These are phyloP conservation scores for Cladosporium sp. DNA, from an alignment of 2,329 filamentous ascomycete species.

Conservation along the genomic window DNA sequence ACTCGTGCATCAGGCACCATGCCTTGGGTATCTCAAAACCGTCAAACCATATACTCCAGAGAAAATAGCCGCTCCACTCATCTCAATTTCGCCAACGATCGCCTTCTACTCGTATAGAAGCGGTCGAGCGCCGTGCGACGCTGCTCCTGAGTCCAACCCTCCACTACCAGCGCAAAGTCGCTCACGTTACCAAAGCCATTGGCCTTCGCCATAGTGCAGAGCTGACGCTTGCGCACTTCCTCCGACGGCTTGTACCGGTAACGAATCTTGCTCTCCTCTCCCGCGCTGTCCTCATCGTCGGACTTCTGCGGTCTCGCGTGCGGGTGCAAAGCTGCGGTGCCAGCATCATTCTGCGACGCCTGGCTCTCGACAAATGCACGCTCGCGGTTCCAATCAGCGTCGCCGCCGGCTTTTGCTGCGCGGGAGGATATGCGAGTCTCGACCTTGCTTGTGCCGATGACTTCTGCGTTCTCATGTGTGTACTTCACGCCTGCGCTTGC, in stretches of 20 bases:
- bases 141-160: conserved; percentile 84
- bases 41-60: background rate
- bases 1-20: background rate
- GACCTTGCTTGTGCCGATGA: conserved; percentile 88
- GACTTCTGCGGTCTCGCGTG: conserved; percentile 31
- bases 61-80: background rate
- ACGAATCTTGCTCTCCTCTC: conserved; percentile 40
- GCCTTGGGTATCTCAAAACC: background rate
- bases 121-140: conserved; percentile 73
- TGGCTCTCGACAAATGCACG: conserved; percentile 52
- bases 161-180: conserved; percentile 87
- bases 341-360: conserved; percentile 37
- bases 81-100: background rate
- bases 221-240: conserved; percentile 75
- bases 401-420: conserved; percentile 64
- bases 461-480: conserved; percentile 93
- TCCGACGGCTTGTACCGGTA: conserved; percentile 72
- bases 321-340: conserved; percentile 17
- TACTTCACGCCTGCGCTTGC: conserved; percentile 88
- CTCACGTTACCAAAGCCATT: conserved; percentile 75
- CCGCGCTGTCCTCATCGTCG: conserved; percentile 24
- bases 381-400: conserved; percentile 52
- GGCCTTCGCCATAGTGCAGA: conserved; percentile 82
- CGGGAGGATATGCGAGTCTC: conserved; percentile 79
- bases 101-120: conserved; percentile 62